Base-by-base conservation (phyloP, 495 filamentous ascomycete species). In the Poronia punctata region DNA sequence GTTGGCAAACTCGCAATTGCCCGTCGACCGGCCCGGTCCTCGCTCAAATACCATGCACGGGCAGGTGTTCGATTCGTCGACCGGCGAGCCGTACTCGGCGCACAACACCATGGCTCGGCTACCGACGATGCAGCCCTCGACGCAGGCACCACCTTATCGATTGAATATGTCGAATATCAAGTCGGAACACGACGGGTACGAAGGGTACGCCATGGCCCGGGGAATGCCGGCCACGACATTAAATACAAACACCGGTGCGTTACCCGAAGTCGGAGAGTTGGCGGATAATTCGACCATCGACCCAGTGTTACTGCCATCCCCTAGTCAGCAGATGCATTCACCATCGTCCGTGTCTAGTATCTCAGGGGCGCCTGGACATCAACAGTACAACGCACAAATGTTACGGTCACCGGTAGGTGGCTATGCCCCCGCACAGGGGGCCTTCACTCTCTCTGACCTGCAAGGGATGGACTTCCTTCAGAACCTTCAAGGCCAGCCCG, bases 401-500 rank as follows among this genome's bases (percentile, higher is more conserved):
- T 20, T 56, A n/a, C 44, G 48, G 30, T 52, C 58, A 6, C 45
- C 54, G n/a, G 31, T 40, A 20, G 39, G 43, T 15, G 47, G 31
- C 11, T 56, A 50, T 17, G 47, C 55, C 1, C 52, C 52, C 4
- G 29, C 45, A 12, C 44, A 54, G 1, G 45, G 39, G 1, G 33
- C 47, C 7, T 41, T 63, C 27, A 57, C 59, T 10, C 60, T 61
- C 11, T 60, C 56, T 12, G 66, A 69, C 18, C 26, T 70, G 35
- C 66, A 68, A 28, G 65, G 62, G 6, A 59, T 73, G 52, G 69
- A 73, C 24, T 70, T 72, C 36, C 32, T 73, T 14, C 67, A 69
- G 38, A 48, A 29, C 12, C 43, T 67, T 9, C 61, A 53, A 44
- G 65, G 58, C 17, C 56, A 44, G 39, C 54, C 53, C 7, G 50